Evolutionary conservation across 805 yeast species (phyloP).

Genomic region (Candida krabiensis): DNA sequence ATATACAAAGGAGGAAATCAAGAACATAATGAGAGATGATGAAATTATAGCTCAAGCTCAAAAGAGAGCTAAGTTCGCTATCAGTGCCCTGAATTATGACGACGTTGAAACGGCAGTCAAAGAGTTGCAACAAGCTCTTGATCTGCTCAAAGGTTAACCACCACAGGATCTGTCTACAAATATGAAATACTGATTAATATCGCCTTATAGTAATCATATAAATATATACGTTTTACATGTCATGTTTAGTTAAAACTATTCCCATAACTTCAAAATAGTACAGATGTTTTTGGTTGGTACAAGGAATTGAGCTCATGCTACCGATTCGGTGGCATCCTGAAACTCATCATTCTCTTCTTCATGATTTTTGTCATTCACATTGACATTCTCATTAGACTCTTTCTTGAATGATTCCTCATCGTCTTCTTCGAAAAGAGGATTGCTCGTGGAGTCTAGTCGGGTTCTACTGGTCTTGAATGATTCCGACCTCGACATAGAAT

Average conservation of each 20-base stretch:
- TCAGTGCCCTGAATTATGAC: conserved; percentile 77
- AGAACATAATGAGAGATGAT: conserved; percentile 51
- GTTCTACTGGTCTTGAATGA: conserved; percentile 22
- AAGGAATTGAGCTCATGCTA: too few relatives aligned
- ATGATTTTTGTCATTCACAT: conserved; percentile 3
- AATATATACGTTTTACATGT: too few relatives aligned
- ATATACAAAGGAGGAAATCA: conserved; percentile 39
- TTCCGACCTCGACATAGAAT: conserved; percentile 21
- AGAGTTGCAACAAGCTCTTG: conserved; percentile 57
- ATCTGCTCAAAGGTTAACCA: conserved; percentile 36
- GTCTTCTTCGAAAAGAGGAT: conserved; percentile 18
- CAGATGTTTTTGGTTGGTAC: too few relatives aligned
- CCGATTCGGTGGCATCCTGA: conserved; percentile 24
- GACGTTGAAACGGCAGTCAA: conserved; percentile 67
- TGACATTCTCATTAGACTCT: conserved; percentile 10
- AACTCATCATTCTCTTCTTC: conserved; percentile 17
- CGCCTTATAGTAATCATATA: too few relatives aligned
- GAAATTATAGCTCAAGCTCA: conserved; percentile 61
- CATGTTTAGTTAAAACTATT: too few relatives aligned
- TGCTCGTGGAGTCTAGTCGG: conserved; percentile 15
- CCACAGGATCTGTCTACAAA: too few relatives aligned
- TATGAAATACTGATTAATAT: too few relatives aligned
- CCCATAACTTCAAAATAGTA: too few relatives aligned
- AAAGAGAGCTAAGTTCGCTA: conserved; percentile 71
- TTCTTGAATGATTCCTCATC: conserved; percentile 9